Evolutionary conservation across 192 early-diverging fungal genomes (phyloP).

Genomic region (Thamnidium elegans): DNA sequence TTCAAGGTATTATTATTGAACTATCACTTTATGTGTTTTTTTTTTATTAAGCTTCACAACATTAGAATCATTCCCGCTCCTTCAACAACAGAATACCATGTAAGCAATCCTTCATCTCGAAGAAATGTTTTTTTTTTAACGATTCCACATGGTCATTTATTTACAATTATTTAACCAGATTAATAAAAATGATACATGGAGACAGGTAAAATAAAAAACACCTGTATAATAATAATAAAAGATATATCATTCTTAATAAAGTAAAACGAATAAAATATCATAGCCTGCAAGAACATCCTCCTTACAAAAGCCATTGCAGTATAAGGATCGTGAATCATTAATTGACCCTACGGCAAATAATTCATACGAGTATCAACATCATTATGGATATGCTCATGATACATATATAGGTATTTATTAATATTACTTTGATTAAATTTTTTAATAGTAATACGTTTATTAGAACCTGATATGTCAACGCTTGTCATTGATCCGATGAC

Average conservation of each 20-base stretch:
- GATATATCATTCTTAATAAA: background rate
- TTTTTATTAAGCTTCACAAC: background rate
- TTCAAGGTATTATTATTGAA: conserved; percentile 19
- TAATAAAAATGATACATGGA: background rate
- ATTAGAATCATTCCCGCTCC: conserved; percentile 12
- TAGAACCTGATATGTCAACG: conserved; percentile 6
- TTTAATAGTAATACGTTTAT: background rate
- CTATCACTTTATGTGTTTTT: background rate
- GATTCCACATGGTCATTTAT: background rate
- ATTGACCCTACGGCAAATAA: conserved; percentile 5
- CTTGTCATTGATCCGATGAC: background rate
- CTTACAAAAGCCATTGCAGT: background rate
- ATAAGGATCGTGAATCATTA: conserved; percentile 8
- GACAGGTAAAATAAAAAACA: conserved; percentile 3
- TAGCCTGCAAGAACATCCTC: conserved; percentile 13
- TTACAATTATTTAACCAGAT: background rate
- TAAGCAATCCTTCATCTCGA: background rate
- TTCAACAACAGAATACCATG: conserved; percentile 2
- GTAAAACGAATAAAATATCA: background rate
- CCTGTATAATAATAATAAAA: too few species aligned
- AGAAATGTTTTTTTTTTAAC: background rate
- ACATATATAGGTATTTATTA: conserved; percentile 11
- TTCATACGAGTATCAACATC: background rate
- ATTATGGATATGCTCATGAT: background rate
- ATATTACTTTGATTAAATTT: background rate